Evolutionary conservation across 768 basidiomycete genomes (phyloP).

Genomic region (Ephemerocybe angulata): DNA sequence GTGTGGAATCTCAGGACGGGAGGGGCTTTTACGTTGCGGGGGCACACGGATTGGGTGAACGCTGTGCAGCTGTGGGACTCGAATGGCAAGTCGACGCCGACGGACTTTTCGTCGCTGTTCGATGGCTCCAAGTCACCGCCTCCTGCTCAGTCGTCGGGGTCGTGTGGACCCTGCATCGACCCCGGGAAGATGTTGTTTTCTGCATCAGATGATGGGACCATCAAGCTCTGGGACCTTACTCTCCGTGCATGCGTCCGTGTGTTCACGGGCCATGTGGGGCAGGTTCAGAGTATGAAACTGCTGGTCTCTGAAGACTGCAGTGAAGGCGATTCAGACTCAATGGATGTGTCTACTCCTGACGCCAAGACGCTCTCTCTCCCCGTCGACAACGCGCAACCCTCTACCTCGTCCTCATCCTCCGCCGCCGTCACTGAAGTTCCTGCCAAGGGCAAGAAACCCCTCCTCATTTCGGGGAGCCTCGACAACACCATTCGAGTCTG

Average conservation of each 20-base stretch:
- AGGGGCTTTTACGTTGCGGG: conserved; percentile 87
- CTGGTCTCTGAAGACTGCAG: conserved; percentile 60
- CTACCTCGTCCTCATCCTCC: neutral
- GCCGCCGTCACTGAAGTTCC: conserved; percentile 1
- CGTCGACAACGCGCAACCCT: neutral
- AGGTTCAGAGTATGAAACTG: conserved; percentile 88
- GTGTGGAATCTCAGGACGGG: conserved; percentile 93
- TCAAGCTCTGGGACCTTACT: conserved; percentile 92
- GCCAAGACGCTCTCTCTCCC: conserved; percentile 9
- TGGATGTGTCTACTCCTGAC: conserved; percentile 8
- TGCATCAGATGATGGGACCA: conserved; percentile 90
- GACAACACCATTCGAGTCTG: conserved; percentile 96
- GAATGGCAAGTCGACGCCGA: conserved; percentile 27
- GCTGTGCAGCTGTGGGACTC: conserved; percentile 91
- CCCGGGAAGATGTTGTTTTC: conserved; percentile 96
- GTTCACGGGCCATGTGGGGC: conserved; percentile 88
- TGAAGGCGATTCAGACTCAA: conserved; percentile 17
- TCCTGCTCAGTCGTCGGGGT: conserved; percentile 11
- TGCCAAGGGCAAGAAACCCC: conserved; percentile 48
- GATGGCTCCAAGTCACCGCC: conserved; percentile 30
- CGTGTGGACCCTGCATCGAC: conserved; percentile 48
- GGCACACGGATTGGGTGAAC: conserved; percentile 96
- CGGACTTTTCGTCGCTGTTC: conserved; percentile 31
- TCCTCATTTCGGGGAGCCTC: conserved; percentile 85
- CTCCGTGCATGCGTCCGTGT: conserved; percentile 75